A percentile compares a stretch with the other conserved stretches of the same genome.
These are phyloP conservation scores for Pestalotiopsis sp. DNA, from an alignment of 2,329 filamentous ascomycete genomes.

Conservation along the genomic window DNA sequence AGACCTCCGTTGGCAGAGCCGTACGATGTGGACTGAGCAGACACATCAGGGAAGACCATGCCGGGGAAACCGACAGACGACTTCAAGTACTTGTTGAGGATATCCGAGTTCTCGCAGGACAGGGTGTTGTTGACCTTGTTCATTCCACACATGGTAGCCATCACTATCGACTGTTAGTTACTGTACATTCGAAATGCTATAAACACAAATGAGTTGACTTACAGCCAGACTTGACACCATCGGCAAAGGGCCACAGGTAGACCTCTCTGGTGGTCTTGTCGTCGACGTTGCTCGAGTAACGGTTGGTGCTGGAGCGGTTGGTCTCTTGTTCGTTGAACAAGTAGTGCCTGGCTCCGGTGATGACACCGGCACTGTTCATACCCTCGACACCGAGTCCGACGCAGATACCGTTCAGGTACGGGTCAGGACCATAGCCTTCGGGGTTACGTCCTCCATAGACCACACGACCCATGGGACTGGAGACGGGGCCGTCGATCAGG, in stretches of 20 bases:
- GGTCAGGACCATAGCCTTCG: slow-evolving; percentile 9
- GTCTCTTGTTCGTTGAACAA: slow-evolving; percentile 20
- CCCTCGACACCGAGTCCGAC: slow-evolving; percentile 9
- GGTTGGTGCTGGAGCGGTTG: slow-evolving; percentile 11
- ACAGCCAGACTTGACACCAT: slow-evolving; percentile 21
- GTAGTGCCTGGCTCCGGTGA: slow-evolving; percentile 11
- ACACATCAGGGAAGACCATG: slow-evolving; percentile 7
- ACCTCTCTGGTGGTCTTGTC: slow-evolving; percentile 28
- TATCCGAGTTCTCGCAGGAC: slow-evolving; percentile 27
- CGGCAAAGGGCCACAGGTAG: slow-evolving; percentile 27
- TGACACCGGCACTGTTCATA: slow-evolving; percentile 13
- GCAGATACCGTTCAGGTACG: slow-evolving; percentile 11
- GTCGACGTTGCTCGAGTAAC: slow-evolving; percentile 19
- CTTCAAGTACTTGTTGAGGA: slow-evolving; percentile 27
- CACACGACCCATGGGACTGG: slow-evolving; percentile 15
- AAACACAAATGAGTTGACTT: not conserved
- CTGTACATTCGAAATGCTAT: not conserved
- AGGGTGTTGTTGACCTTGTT: slow-evolving; percentile 25
- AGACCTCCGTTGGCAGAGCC: slow-evolving; percentile 11
- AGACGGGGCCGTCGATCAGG: slow-evolving; percentile 17
- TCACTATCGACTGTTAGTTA: slow-evolving; percentile 5
- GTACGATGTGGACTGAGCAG: not conserved
- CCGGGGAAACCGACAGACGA: slow-evolving; percentile 29
- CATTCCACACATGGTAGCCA: slow-evolving; percentile 28
- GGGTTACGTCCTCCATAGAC: slow-evolving; percentile 2